Evolutionary conservation across 176 grass and related monocot genomes (phyloP), one percentile per base, ranked within the genome.

Genomic region (Aegilops bicornis): DNA sequence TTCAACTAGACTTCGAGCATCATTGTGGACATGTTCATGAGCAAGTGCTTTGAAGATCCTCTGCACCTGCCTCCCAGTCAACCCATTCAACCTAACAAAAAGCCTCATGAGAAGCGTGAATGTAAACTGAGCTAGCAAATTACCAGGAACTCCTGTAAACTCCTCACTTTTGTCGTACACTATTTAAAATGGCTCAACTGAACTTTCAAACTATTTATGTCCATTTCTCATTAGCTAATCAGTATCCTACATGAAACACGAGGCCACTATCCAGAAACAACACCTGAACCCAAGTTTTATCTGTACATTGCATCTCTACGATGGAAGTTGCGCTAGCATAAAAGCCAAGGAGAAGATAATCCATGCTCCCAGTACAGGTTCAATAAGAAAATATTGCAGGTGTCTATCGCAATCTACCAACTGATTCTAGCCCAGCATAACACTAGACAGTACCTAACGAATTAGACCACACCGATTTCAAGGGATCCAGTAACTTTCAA

Each of bases 1-100:
- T 69, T 98, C 97, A 81, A 98, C 88, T 83, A 98, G 87, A 90
- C 72, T 96, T 80, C 82, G 90, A 79, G 88, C 92, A 86, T 94
- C 90, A 83, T 72, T 82, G 40, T 88, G 90, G 42, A 92, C 64
- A 86, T 83, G 76, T 58, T 92, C 77, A 31, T 90, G 92, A 82
- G 96, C 88, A 80, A 98, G 90, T 11, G 90, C 78, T 89, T 88
- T 87, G 69, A 96, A 98, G 64, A 92, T 91, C 70, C 90, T 92
- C 58, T 98, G 93, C 84, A 96, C 85, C 89, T 98, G 84, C 64
- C 84, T 86, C 59, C 93, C 96, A 3, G 93, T 96, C 78, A 96
- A 77, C 59, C 93, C 94, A 89, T 91, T 91, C 90, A 96, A 92
- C 90, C 96, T 98, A 84, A 73, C 13, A 88, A 68, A 90, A 86